Conservation (phyloP, 208 protist genomes). For the Entamoeba moshkovskii region DNA sequence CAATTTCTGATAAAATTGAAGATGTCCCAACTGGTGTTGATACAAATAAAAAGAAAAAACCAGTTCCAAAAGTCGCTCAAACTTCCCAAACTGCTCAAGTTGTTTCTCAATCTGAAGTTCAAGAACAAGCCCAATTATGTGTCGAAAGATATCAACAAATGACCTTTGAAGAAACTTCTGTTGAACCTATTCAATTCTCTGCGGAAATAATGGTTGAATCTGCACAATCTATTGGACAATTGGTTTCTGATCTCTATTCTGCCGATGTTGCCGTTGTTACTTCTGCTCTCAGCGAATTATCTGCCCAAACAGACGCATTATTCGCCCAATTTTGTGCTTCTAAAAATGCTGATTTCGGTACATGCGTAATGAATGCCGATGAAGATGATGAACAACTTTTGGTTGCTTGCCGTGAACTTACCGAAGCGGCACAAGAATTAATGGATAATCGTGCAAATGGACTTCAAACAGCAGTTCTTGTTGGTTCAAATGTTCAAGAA, state of each 20-base stretch:
- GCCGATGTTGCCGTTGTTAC: neutral
- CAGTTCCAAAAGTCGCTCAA: neutral
- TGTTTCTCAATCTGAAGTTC: neutral
- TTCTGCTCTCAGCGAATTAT: neutral
- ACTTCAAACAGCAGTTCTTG: neutral
- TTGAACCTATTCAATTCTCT: neutral
- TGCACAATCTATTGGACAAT: neutral
- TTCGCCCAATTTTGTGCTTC: neutral
- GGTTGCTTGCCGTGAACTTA: neutral
- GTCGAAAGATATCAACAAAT: neutral
- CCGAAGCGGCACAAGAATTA: neutral
- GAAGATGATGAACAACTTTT: neutral
- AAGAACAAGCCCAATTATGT: neutral
- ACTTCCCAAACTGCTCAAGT: neutral
- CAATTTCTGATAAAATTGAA: neutral
- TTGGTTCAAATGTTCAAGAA: neutral
- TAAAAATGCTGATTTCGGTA: neutral
- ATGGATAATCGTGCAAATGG: neutral
- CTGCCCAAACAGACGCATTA: neutral
- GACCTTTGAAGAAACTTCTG: neutral
- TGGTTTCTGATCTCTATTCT: neutral
- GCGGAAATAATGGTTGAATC: neutral
- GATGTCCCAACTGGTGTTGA: neutral
- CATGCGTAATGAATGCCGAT: neutral
- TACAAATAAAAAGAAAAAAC: neutral